Percentiles rank a stretch among this genome's conserved stretches.
Conservation (phyloP, 2,329 filamentous ascomycete species). For the Exophiala dermatitidis region DNA sequence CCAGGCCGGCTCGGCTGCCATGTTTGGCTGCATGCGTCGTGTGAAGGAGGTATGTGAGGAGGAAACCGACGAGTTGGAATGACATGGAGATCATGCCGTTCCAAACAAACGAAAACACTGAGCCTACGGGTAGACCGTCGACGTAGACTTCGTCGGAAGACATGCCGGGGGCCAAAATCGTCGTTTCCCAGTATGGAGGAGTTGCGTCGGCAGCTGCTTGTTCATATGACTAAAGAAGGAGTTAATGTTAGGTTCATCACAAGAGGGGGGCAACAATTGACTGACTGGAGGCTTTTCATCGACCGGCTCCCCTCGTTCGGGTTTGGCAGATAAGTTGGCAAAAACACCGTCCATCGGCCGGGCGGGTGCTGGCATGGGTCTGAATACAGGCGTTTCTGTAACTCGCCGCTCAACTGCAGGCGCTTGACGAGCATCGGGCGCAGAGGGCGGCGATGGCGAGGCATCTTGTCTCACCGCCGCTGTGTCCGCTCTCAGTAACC, state of each 20-base stretch:
- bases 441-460: conserved; percentile 2
- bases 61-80: conserved; percentile 93
- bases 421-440: conserved; percentile 1
- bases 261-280: conserved; percentile 26
- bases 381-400: conserved; percentile 50
- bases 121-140: conserved; percentile 84
- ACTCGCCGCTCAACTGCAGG: conserved; percentile 40
- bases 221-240: conserved; percentile 70
- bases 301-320: conserved; percentile 69
- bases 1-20: conserved; percentile 85
- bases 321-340: conserved; percentile 87
- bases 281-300: conserved; percentile 91
- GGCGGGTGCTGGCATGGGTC: conserved; percentile 32
- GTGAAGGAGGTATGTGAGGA: conserved; percentile 95
- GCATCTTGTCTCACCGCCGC: conserved; percentile 18
- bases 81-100: conserved; percentile 94
- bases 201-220: conserved; percentile 94
- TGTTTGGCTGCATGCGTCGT: conserved; percentile 98
- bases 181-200: conserved; percentile 98
- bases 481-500: conserved; percentile 66
- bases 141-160: conserved; percentile 94
- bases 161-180: conserved; percentile 85
- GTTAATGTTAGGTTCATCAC: conserved; percentile 31
- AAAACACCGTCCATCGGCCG: conserved; percentile 85
- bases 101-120: conserved; percentile 71